Conservation (phyloP, 352 stramenopile species). For the Globisporangium megalacanthum region DNA sequence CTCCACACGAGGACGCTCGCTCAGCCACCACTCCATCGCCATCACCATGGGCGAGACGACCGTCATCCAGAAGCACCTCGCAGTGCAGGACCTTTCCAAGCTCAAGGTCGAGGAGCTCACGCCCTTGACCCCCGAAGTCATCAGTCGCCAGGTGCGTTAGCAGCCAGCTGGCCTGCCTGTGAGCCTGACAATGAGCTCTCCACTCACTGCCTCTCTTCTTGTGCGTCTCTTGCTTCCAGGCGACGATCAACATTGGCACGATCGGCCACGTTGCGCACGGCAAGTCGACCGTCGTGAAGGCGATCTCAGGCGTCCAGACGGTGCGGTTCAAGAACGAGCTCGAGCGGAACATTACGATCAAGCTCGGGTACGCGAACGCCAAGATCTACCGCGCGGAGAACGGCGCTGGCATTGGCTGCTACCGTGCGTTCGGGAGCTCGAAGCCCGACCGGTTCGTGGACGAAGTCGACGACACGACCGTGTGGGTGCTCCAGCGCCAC, state of each 20-base stretch:
- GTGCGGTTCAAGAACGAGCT: slow-evolving; percentile 99
- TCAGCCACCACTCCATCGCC: neutral
- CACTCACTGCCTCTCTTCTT: neutral
- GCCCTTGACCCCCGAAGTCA: slow-evolving; percentile 97
- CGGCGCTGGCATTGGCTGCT: slow-evolving; percentile 76
- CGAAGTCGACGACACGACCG: slow-evolving; percentile 84
- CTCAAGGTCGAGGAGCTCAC: slow-evolving; percentile 96
- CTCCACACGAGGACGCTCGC: too few relatives aligned
- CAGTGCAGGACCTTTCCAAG: slow-evolving; percentile 92
- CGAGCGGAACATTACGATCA: slow-evolving; percentile 99
- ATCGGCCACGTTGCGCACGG: slow-evolving; percentile 99
- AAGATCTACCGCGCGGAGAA: slow-evolving; percentile 98
- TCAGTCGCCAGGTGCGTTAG: slow-evolving; percentile 69
- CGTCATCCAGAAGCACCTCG: slow-evolving; percentile 69
- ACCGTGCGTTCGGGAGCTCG: slow-evolving; percentile 85
- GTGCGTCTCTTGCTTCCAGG: slow-evolving; percentile 52
- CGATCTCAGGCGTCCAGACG: slow-evolving; percentile 99
- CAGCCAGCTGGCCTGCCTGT: too few relatives aligned
- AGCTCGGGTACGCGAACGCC: slow-evolving; percentile 99
- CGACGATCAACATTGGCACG: slow-evolving; percentile 99
- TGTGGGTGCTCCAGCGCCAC: slow-evolving; percentile 93
- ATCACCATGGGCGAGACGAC: slow-evolving; percentile 48
- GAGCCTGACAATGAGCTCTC: neutral
- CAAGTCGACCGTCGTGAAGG: slow-evolving; percentile 99
- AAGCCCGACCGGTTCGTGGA: slow-evolving; percentile 86